Evolutionary conservation across 129 eudicot genomes (phyloP).

Genomic region (Heracleum sosnowskyi): DNA sequence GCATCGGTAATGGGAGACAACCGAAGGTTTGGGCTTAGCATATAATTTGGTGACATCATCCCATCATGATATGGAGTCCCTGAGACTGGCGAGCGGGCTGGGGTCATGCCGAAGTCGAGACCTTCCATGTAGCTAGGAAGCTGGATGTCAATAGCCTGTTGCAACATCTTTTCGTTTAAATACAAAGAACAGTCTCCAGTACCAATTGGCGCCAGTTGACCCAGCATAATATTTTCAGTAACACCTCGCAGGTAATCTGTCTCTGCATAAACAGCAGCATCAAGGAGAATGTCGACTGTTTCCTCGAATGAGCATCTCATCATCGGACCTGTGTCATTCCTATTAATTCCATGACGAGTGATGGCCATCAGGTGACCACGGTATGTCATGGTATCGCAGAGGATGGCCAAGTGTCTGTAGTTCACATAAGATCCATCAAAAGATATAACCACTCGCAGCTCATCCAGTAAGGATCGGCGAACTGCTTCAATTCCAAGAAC

Average conservation of each 20-base stretch:
- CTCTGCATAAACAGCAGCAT: slow-evolving; percentile 97
- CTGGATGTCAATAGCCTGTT: slow-evolving; percentile 85
- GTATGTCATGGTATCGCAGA: slow-evolving; percentile 96
- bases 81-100: slow-evolving; percentile 72
- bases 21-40: slow-evolving; percentile 74
- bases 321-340: slow-evolving; percentile 94
- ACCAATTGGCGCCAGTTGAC: slow-evolving; percentile 97
- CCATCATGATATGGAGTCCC: slow-evolving; percentile 92
- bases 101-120: slow-evolving; percentile 86
- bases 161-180: slow-evolving; percentile 78
- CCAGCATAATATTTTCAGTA: slow-evolving; percentile 88
- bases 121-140: slow-evolving; percentile 97
- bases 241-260: slow-evolving; percentile 82
- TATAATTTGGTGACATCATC: slow-evolving; percentile 82
- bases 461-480: slow-evolving; percentile 76
- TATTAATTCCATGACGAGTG: slow-evolving; percentile 91
- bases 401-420: slow-evolving; percentile 80
- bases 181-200: slow-evolving; percentile 82
- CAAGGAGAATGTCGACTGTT: slow-evolving; percentile 90
- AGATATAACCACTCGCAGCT: slow-evolving; percentile 89
- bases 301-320: slow-evolving; percentile 98
- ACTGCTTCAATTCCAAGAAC: slow-evolving; percentile 98
- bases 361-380: slow-evolving; percentile 98
- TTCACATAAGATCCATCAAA: slow-evolving; percentile 95
- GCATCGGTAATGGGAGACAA: slow-evolving; percentile 75